A percentile compares a stretch with the other conserved stretches of the same genome.
Evolutionary conservation across 202 grass and related monocot species (phyloP).

Genomic region (Zoysia matrella): DNA sequence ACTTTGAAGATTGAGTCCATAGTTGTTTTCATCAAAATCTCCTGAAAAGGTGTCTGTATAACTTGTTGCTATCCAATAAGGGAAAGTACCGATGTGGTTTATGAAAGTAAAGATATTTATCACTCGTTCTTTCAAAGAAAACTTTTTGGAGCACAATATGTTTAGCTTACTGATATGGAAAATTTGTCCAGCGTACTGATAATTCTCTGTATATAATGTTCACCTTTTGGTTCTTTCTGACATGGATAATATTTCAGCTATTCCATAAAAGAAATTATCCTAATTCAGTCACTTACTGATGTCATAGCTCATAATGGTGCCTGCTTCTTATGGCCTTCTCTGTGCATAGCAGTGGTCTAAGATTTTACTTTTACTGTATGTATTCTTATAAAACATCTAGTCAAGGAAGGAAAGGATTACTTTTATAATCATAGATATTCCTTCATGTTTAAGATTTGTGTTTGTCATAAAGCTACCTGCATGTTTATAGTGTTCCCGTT

Average conservation of each 20-base stretch:
- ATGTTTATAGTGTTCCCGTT: conserved; percentile 35
- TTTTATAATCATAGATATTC: not conserved
- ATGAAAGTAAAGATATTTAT: not conserved
- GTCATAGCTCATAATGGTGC: not conserved
- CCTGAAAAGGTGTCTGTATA: conserved; percentile 27
- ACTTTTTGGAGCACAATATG: not conserved
- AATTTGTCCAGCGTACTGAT: not conserved
- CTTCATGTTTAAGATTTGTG: conserved; percentile 11
- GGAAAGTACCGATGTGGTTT: not conserved
- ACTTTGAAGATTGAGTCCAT: conserved; percentile 78
- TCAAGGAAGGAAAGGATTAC: not conserved
- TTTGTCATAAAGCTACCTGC: conserved; percentile 12
- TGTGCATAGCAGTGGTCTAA: not conserved
- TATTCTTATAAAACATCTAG: not conserved
- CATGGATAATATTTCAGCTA: not conserved
- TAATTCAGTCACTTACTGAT: not conserved
- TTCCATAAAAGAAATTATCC: not conserved
- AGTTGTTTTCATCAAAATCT: conserved; percentile 62
- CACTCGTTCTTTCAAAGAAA: not conserved
- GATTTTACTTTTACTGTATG: not conserved
- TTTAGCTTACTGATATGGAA: too few species aligned
- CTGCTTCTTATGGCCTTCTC: not conserved
- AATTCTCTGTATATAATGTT: not conserved
- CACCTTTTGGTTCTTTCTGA: not conserved
- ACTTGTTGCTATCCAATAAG: not conserved